Evolutionary conservation across 2,329 filamentous ascomycete genomes (phyloP), one percentile per base, ranked within the genome.

Genomic region (Fusarium denticulatum): DNA sequence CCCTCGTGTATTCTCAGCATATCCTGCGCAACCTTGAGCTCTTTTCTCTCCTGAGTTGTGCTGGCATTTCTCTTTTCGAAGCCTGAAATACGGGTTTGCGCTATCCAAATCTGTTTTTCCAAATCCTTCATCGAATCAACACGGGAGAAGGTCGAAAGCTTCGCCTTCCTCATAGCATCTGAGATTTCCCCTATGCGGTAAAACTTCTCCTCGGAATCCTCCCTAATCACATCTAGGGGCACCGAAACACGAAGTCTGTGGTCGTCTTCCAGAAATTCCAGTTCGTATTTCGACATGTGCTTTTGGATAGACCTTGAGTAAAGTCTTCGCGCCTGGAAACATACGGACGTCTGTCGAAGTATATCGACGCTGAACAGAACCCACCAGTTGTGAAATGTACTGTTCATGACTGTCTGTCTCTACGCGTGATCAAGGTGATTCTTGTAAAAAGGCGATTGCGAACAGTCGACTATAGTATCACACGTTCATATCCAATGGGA

Each of bases 41-140:
- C 3, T 5, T n/a, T 11, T 6, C 10, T n/a, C 20, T 47, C 26
- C 20, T 16, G 4, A 7, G 4, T 16, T 15, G 45, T 12, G 15
- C 5, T n/a, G 2, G 45, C 2, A 22, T n/a, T 16, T 16, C 14
- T 30, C 7, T 10, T 13, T 16, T 30, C 4, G 15, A 49, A 20
- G 14, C 14, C 20, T n/a, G 22, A 12, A 12, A 30, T 15, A 16
- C 20, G 28, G 14, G 30, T 9, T 18, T 30, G 4, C 22, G 20
- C 16, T 7, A 13, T 12, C 10, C 16, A 0, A 2, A 30, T 10
- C 7, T 16, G 0, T 0, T 30, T n/a, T 49, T 16, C 15, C 7
- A 8, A 3, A 4, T 30, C 4, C 14, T 30, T 7, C 20, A 30
- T 49, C 2, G 10, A 0, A 11, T 30, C 20, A 12, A 4, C 14